These are phyloP conservation scores for Stephanodiscus minutulus DNA, from an alignment of 108 stramenopile genomes.

Conservation along the genomic window DNA sequence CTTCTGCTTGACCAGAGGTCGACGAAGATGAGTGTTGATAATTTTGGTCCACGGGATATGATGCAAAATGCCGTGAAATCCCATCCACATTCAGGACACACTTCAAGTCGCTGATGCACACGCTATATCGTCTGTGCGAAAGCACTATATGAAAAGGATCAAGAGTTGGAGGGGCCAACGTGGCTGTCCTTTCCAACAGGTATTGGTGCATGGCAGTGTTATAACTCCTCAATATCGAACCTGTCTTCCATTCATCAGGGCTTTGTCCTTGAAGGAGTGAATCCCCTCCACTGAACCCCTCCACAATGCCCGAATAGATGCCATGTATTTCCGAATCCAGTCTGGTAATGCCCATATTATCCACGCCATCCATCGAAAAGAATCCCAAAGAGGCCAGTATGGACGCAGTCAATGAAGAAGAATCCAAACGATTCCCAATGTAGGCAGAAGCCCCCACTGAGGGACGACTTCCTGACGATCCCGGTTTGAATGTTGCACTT, in stretches of 20 bases:
- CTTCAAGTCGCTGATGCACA: constrained; percentile 90
- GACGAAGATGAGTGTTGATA: not conserved
- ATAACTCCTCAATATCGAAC: not conserved
- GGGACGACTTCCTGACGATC: constrained; percentile 25
- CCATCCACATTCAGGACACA: constrained; percentile 93
- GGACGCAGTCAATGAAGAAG: constrained; percentile 22
- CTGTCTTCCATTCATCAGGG: constrained; percentile 4
- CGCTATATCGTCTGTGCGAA: constrained; percentile 84
- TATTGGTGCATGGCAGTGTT: constrained; percentile 8
- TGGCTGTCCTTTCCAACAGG: constrained; percentile 16
- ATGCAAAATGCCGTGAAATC: constrained; percentile 82
- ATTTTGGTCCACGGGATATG: constrained; percentile 14
- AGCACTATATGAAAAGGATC: constrained; percentile 77
- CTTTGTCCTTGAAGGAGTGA: constrained; percentile 35
- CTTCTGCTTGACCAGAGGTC: not conserved
- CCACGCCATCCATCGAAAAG: constrained; percentile 21
- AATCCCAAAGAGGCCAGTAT: constrained; percentile 28
- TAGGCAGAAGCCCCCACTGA: constrained; percentile 20
- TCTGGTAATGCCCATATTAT: constrained; percentile 22
- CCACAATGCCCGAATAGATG: constrained; percentile 16
- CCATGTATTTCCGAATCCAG: constrained; percentile 37
- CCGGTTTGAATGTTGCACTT: constrained; percentile 47
- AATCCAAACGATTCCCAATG: constrained; percentile 11
- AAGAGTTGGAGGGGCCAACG: constrained; percentile 42
- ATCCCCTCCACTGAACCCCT: constrained; percentile 35